phyloP scores from a whole-genome alignment of 768 basidiomycete genomes.

The Tricholoma bakamatsutake region DNA sequence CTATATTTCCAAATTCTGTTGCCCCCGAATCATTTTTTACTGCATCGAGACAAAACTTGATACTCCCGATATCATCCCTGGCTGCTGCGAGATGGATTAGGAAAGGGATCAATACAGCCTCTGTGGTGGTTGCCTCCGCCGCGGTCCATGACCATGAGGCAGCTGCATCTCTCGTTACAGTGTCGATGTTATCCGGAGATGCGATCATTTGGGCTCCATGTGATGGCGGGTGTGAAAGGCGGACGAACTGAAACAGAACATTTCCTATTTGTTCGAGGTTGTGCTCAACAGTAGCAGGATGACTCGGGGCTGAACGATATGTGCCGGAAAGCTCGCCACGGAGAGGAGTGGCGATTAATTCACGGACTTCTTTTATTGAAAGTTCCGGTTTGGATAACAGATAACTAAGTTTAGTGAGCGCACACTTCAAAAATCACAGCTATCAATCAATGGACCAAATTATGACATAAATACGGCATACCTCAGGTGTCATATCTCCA shows the following conservation, averaged over 20 bases:
- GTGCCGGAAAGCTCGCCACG: constrained; percentile 82
- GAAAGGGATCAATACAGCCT: constrained; percentile 68
- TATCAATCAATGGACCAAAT: not conserved
- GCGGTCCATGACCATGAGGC: constrained; percentile 80
- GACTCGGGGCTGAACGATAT: constrained; percentile 36
- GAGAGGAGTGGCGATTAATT: constrained; percentile 69
- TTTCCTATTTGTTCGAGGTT: constrained; percentile 58
- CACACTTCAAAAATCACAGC: constrained; percentile 50
- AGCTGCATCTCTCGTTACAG: constrained; percentile 35
- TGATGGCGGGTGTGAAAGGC: constrained; percentile 42
- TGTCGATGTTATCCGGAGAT: constrained; percentile 33
- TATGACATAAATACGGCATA: constrained; percentile 19
- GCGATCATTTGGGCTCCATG: constrained; percentile 29
- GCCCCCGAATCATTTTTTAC: constrained; percentile 21
- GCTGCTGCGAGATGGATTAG: constrained; percentile 77
- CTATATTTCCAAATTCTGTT: constrained; percentile 33
- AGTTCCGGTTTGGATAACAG: constrained; percentile 84
- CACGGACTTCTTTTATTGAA: constrained; percentile 57
- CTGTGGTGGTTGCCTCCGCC: constrained; percentile 64
- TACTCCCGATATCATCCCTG: constrained; percentile 55
- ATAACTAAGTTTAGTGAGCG: constrained; percentile 85
- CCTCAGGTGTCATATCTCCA: constrained; percentile 96
- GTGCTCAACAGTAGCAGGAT: constrained; percentile 35
- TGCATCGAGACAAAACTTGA: constrained; percentile 53
- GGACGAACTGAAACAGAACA: constrained; percentile 63